Evolutionary conservation across 1,284 basidiomycete species (phyloP).

Genomic region (Ceratobasidium sp.): DNA sequence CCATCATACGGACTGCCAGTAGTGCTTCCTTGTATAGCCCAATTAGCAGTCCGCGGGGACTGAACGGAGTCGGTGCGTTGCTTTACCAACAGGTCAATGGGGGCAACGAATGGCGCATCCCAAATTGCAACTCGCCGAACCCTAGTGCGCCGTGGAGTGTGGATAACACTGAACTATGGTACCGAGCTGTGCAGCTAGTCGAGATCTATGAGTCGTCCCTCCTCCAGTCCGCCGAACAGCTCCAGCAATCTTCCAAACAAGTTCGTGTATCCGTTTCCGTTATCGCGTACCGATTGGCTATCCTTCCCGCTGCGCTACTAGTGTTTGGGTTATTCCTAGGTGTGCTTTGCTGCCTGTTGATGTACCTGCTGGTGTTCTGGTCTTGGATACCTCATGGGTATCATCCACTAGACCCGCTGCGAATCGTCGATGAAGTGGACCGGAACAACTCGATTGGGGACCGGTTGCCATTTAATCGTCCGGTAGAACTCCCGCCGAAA

Average conservation of each 20-base stretch:
- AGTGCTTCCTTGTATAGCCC: not conserved
- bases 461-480: not conserved
- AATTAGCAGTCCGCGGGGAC: not conserved
- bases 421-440: constrained; percentile 6
- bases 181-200: constrained; percentile 16
- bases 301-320: constrained; percentile 11
- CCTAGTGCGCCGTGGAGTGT: not conserved
- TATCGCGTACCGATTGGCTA: not conserved
- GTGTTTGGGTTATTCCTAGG: not conserved
- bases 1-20: not conserved
- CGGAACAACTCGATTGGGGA: constrained; percentile 2
- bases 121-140: not conserved
- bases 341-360: not conserved
- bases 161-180: not conserved
- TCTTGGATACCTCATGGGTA: not conserved
- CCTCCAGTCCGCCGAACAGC: not conserved
- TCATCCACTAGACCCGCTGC: not conserved
- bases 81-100: constrained; percentile 11
- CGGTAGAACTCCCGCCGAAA: not conserved
- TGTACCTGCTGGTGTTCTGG: not conserved
- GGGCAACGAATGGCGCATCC: not conserved
- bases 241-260: not conserved
- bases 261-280: not conserved
- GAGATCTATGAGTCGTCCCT: constrained; percentile 12
- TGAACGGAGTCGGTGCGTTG: not conserved